Percentiles rank a stretch among this genome's conserved stretches.
phyloP scores from a whole-genome alignment of 768 basidiomycete species.

The Rhizopogon vinicolor region DNA sequence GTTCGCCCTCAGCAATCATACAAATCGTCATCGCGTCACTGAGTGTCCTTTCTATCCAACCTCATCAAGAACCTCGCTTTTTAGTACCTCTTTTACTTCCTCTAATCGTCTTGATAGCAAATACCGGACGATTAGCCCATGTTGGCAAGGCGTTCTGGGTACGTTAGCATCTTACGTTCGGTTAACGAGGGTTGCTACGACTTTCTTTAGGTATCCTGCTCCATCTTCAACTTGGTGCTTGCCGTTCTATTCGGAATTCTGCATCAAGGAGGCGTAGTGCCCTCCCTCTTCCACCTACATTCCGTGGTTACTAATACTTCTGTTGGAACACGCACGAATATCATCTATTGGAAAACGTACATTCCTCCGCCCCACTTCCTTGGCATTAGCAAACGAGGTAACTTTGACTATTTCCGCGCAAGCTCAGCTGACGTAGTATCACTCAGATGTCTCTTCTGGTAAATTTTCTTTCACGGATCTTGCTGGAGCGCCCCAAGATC shows the following conservation, averaged over 20 bases:
- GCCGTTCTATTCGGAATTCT: constrained; percentile 31
- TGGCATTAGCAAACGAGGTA: constrained; percentile 21
- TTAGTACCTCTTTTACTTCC: constrained; percentile 31
- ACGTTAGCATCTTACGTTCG: constrained; percentile 2
- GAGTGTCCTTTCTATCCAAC: constrained; percentile 26
- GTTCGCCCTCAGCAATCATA: constrained; percentile 20
- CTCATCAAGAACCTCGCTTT: constrained; percentile 38
- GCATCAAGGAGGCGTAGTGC: constrained; percentile 39
- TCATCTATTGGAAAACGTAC: constrained; percentile 38
- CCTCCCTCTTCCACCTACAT: constrained; percentile 30
- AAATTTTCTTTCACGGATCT: constrained; percentile 24
- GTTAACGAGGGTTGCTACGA: not conserved
- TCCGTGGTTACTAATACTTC: constrained; percentile 11
- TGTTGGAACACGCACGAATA: constrained; percentile 2
- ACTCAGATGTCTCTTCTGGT: constrained; percentile 19
- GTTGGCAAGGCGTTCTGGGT: constrained; percentile 30
- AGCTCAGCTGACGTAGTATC: not conserved
- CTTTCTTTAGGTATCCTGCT: constrained; percentile 21
- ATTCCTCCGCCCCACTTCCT: constrained; percentile 35
- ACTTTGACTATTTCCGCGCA: not conserved
- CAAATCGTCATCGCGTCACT: constrained; percentile 26
- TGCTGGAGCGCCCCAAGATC: constrained; percentile 18
- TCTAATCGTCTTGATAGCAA: constrained; percentile 23
- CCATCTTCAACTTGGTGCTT: constrained; percentile 23
- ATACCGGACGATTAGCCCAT: constrained; percentile 17